Evolutionary conservation across 805 yeast genomes (phyloP).

Genomic region (Barnettozyma californica): DNA sequence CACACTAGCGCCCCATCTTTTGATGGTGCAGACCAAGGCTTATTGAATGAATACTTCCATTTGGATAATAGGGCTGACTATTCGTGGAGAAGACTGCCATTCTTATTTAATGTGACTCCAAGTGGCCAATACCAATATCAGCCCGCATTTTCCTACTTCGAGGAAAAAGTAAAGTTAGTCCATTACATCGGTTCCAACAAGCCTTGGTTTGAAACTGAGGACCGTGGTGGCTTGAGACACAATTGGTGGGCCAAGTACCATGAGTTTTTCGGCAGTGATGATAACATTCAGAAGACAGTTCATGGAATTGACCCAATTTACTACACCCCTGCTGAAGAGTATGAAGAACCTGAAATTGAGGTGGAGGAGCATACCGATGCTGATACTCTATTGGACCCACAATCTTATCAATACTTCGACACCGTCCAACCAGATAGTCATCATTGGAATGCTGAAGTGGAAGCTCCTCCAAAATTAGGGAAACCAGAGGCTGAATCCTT

Average conservation of each 20-base stretch:
- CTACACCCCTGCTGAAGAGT: slow-evolving; percentile 8
- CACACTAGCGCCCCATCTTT: slow-evolving; percentile 38
- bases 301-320: slow-evolving; percentile 24
- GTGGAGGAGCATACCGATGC: not conserved
- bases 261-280: slow-evolving; percentile 18
- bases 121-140: slow-evolving; percentile 61
- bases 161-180: slow-evolving; percentile 37
- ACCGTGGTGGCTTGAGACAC: slow-evolving; percentile 13
- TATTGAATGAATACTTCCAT: slow-evolving; percentile 62
- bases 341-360: not conserved
- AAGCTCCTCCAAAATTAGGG: slow-evolving; percentile 36
- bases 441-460: slow-evolving; percentile 41
- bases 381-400: slow-evolving; percentile 18
- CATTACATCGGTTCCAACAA: slow-evolving; percentile 65
- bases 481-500: slow-evolving; percentile 24
- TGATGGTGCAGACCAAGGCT: slow-evolving; percentile 91
- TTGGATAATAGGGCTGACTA: slow-evolving; percentile 14
- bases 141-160: slow-evolving; percentile 61
- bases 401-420: slow-evolving; percentile 18
- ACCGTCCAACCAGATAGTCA: slow-evolving; percentile 12
- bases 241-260: slow-evolving; percentile 23
- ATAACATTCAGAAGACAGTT: slow-evolving; percentile 13
- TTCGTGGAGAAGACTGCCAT: slow-evolving; percentile 70
- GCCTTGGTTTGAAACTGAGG: slow-evolving; percentile 41
- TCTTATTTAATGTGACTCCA: slow-evolving; percentile 78